Conservation (phyloP, 805 yeast genomes). For the Metschnikowia reukaufii region DNA sequence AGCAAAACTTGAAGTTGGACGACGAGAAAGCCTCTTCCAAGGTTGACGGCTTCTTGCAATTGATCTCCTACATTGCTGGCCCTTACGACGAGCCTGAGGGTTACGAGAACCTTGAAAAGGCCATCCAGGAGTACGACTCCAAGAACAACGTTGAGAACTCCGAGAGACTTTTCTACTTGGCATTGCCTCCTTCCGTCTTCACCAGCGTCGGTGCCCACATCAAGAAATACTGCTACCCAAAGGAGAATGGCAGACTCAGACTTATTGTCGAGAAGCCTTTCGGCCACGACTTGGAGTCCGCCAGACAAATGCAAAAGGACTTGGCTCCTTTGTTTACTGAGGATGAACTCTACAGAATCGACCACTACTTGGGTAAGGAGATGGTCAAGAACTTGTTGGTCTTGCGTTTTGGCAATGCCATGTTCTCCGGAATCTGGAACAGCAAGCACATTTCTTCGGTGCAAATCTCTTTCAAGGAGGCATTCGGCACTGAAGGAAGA, state of each 20-base stretch:
- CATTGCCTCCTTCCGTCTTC: constrained; percentile 93
- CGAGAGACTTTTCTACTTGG: constrained; percentile 87
- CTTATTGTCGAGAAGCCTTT: constrained; percentile 96
- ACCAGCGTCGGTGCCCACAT: constrained; percentile 72
- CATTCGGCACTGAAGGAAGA: constrained; percentile 98
- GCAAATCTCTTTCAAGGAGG: constrained; percentile 93
- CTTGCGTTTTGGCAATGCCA: constrained; percentile 86
- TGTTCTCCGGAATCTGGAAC: constrained; percentile 89
- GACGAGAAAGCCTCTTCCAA: constrained; percentile 43
- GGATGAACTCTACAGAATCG: constrained; percentile 91
- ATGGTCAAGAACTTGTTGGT: constrained; percentile 93
- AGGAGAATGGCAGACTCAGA: constrained; percentile 61
- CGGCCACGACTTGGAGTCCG: constrained; percentile 83
- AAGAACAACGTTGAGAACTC: constrained; percentile 46
- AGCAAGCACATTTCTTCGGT: constrained; percentile 72
- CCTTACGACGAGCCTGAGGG: constrained; percentile 80
- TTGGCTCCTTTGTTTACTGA: constrained; percentile 87
- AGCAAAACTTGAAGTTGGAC: constrained; percentile 56
- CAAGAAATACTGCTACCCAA: constrained; percentile 59
- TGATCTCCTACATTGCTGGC: constrained; percentile 72
- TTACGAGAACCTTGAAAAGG: constrained; percentile 54
- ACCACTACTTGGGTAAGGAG: constrained; percentile 97
- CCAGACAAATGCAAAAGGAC: constrained; percentile 71
- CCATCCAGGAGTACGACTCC: constrained; percentile 60
- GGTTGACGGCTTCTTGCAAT: constrained; percentile 61